A percentile compares a stretch with the other conserved stretches of the same genome.
These are phyloP conservation scores for Termitomyces sp. DNA, from an alignment of 768 basidiomycete genomes.

Conservation along the genomic window DNA sequence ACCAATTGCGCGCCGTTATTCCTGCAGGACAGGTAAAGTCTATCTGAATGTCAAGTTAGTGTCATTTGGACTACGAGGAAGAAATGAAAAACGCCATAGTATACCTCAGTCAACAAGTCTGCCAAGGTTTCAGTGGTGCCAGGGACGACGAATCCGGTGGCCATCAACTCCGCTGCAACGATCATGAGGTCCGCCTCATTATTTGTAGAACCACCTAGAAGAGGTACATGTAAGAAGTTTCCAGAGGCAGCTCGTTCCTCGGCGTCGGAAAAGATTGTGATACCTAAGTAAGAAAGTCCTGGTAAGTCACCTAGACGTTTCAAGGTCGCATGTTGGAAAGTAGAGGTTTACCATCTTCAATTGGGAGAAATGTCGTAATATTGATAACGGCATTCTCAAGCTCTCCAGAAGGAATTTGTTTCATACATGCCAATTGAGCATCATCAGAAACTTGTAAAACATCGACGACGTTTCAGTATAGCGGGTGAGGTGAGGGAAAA, in stretches of 20 bases:
- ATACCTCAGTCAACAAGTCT: neutral
- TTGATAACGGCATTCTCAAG: constrained; percentile 27
- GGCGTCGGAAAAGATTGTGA: constrained; percentile 30
- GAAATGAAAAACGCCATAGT: neutral
- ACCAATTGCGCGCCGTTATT: neutral
- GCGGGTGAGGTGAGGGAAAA: neutral
- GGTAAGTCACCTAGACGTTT: neutral
- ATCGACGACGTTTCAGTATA: neutral
- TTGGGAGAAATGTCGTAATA: constrained; percentile 22
- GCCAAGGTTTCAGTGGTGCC: neutral
- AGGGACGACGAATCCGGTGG: neutral
- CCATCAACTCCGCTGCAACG: neutral
- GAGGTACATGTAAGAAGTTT: constrained; percentile 12
- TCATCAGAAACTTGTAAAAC: constrained; percentile 14
- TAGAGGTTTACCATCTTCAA: constrained; percentile 26
- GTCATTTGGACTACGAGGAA: neutral
- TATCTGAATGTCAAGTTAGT: neutral
- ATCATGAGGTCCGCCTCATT: neutral
- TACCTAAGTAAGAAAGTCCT: constrained; percentile 14
- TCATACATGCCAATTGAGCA: constrained; percentile 32
- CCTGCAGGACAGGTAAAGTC: constrained; percentile 12
- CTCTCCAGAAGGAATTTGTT: constrained; percentile 21
- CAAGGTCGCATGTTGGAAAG: neutral
- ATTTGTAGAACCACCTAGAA: constrained; percentile 1
- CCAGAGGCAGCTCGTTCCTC: constrained; percentile 10